Evolutionary conservation across 306 rosid genomes (phyloP).

Genomic region (Cucurbita maxima): DNA sequence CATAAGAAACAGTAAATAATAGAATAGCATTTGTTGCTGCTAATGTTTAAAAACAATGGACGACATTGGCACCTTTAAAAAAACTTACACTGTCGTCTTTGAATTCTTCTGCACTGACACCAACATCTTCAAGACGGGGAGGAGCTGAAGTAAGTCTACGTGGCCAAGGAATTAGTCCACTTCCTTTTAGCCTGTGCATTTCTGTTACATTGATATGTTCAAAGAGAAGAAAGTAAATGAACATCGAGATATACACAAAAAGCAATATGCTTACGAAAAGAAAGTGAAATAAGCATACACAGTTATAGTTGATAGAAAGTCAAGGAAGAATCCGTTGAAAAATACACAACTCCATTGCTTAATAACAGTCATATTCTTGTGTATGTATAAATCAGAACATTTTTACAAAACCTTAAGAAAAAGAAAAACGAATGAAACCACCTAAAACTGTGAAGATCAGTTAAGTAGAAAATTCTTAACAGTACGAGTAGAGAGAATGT

Average conservation of each 20-base stretch:
- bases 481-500: neutral
- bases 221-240: neutral
- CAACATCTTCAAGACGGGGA: slow-evolving; percentile 40
- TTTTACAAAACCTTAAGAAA: neutral
- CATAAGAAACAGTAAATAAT: neutral
- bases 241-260: neutral
- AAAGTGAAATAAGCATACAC: neutral
- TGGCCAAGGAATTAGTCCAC: slow-evolving; percentile 43
- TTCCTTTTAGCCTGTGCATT: slow-evolving; percentile 34
- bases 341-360: neutral
- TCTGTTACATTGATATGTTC: slow-evolving; percentile 14
- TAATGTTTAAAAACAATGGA: neutral
- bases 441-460: neutral
- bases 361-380: neutral
- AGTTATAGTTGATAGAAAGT: neutral
- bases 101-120: slow-evolving; percentile 35
- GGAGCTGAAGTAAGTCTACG: slow-evolving; percentile 38
- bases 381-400: neutral
- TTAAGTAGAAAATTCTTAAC: neutral
- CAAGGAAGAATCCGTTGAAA: neutral
- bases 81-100: slow-evolving; percentile 38
- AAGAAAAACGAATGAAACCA: neutral
- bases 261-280: neutral
- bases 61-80: neutral
- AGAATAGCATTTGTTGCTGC: neutral